Evolutionary conservation across 148 eudicot species (phyloP), one percentile per base, ranked within the genome.

Genomic region (Vaccinium corymbosum): DNA sequence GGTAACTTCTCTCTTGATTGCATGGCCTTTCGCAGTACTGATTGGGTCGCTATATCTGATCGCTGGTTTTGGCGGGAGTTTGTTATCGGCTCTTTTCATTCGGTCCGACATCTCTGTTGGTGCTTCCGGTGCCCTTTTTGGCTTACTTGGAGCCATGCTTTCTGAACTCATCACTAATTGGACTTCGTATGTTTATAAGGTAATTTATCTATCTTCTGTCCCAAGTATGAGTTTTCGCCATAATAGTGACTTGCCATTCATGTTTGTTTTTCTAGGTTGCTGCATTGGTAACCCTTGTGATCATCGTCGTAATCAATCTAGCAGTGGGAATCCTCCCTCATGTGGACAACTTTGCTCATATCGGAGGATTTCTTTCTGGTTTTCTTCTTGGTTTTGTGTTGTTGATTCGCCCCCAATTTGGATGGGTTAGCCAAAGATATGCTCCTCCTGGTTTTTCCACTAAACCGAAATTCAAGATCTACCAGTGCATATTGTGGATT

Each of bases 91-190:
- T 70, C 98, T 97, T 71, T 97, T 95, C 84, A 90, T 93, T 53
- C 89, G 88, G 84, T 80, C 92, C 66, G 90, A 81, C 84, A 90
- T 94, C 79, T 93, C 98, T 20, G 99, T 95, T 82, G 99, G 98
- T 83, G 98, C 99, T 73, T 97, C 99, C 17, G 97, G 99, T 84
- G 98, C 99, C 12, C 91, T 97, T 80, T 93, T 97, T 80, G 99
- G 99, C 48, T 83, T 97, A 76, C 79, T 97, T 62, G 99, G 99
- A 72, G 95, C 89, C 86, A 95, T 94, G 99, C 95, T 97, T 68
- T 93, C 99, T 19, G 99, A 95, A 87, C 88, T 97, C 76, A 89
- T 97, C 27, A 93, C 91, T 10, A 97, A 97, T 83, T 95, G 99
- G 99, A 91, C 91, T 12, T 92, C 90, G 57, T 95, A 97, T 83